Evolutionary conservation across 495 filamentous ascomycete species (phyloP).

Genomic region (Daldinia decipiens): DNA sequence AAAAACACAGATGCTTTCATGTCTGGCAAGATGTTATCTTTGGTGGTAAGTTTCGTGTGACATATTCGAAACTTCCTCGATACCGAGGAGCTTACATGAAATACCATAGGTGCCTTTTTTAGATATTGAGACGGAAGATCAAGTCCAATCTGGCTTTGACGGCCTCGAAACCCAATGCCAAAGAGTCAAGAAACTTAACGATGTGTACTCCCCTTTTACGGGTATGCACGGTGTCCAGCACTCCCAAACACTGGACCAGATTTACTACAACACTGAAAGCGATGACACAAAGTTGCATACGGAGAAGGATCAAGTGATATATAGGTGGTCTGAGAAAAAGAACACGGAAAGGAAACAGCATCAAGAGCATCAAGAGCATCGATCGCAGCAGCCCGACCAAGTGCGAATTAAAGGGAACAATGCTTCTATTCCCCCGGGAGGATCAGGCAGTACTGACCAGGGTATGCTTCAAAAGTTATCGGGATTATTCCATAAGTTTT

Average conservation of each 20-base stretch:
- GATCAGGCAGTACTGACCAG: background rate
- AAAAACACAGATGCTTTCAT: background rate
- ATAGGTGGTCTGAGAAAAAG: background rate
- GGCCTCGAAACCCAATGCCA: background rate
- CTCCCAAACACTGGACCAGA: background rate
- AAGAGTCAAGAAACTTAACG: conserved; percentile 1
- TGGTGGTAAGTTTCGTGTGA: background rate
- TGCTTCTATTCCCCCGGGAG: background rate
- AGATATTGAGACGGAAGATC: conserved; percentile 1
- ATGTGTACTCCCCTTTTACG: background rate
- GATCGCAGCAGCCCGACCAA: too few relatives aligned
- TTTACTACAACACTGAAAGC: background rate
- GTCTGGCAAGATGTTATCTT: background rate
- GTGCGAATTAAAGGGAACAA: background rate
- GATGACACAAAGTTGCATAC: conserved; percentile 1
- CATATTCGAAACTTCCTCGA: background rate
- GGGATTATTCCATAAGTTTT: background rate
- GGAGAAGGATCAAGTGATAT: background rate
- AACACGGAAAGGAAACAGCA: background rate
- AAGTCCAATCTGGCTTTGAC: background rate
- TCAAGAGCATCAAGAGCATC: background rate
- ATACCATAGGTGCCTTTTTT: background rate
- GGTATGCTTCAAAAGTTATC: background rate
- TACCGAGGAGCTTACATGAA: background rate
- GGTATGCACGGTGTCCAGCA: background rate